Conservation (phyloP, 352 stramenopile genomes). For the Phytophthora kernoviae region DNA sequence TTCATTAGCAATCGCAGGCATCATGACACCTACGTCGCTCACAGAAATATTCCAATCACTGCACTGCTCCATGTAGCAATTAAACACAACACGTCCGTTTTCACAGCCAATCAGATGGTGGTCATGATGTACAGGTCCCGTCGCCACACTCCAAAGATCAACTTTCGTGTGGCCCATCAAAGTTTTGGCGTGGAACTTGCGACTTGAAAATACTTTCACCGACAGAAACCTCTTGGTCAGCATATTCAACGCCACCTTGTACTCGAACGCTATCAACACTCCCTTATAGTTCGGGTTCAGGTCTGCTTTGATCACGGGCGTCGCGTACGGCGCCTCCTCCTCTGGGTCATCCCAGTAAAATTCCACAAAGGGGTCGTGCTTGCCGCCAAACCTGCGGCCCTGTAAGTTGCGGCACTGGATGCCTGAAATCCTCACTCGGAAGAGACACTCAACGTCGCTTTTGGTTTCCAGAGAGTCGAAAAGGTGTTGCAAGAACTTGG, state of each 20-base stretch:
- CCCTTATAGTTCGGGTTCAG: constrained; percentile 91
- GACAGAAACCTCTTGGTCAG: constrained; percentile 64
- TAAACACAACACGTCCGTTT: constrained; percentile 90
- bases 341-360: constrained; percentile 87
- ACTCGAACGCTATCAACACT: constrained; percentile 86
- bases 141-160: constrained; percentile 84
- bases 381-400: constrained; percentile 77
- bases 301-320: constrained; percentile 84
- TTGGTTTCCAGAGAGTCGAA: constrained; percentile 71
- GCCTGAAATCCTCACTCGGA: constrained; percentile 83
- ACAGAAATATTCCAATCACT: constrained; percentile 91
- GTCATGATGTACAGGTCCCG: constrained; percentile 86
- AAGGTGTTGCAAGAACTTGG: constrained; percentile 68
- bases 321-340: constrained; percentile 72
- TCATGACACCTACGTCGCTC: constrained; percentile 89
- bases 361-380: constrained; percentile 88
- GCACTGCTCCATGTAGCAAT: constrained; percentile 92
- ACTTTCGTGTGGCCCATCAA: constrained; percentile 80
- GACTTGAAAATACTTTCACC: constrained; percentile 86
- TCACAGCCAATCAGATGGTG: constrained; percentile 87
- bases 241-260: constrained; percentile 65
- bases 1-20: constrained; percentile 88
- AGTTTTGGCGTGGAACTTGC: constrained; percentile 78
- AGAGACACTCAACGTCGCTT: constrained; percentile 74
- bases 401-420: constrained; percentile 91